These are phyloP conservation scores for Astraeus odoratus DNA, from an alignment of 768 basidiomycete species.

Conservation along the genomic window DNA sequence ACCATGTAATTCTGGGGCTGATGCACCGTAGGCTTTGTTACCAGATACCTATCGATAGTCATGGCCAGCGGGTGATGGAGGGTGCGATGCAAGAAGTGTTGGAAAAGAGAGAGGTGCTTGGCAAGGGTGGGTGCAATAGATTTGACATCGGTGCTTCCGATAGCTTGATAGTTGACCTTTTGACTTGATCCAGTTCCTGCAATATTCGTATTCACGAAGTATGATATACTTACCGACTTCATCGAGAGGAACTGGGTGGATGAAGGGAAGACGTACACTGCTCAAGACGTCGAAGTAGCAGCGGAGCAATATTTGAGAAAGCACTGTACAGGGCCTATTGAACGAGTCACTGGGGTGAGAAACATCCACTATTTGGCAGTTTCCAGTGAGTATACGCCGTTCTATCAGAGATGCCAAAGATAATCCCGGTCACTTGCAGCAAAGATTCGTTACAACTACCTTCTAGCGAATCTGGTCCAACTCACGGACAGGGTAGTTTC, in stretches of 20 bases:
- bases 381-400: neutral
- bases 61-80: neutral
- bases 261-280: neutral
- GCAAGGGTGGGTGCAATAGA: neutral
- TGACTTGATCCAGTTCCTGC: neutral
- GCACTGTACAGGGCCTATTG: neutral
- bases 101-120: neutral
- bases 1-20: neutral
- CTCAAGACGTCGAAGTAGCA: neutral
- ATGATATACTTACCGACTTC: neutral
- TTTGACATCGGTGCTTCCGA: neutral
- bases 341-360: neutral
- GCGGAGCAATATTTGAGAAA: neutral
- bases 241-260: neutral
- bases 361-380: neutral
- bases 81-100: neutral
- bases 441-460: neutral
- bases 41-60: neutral
- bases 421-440: neutral
- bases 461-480: neutral
- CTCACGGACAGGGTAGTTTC: neutral
- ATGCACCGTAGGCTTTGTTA: neutral
- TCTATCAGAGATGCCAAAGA: neutral
- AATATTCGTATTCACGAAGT: neutral
- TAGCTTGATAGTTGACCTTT: too few relatives aligned